phyloP scores from a whole-genome alignment of 139 green algal genomes.

The Picocystis salinarum region DNA sequence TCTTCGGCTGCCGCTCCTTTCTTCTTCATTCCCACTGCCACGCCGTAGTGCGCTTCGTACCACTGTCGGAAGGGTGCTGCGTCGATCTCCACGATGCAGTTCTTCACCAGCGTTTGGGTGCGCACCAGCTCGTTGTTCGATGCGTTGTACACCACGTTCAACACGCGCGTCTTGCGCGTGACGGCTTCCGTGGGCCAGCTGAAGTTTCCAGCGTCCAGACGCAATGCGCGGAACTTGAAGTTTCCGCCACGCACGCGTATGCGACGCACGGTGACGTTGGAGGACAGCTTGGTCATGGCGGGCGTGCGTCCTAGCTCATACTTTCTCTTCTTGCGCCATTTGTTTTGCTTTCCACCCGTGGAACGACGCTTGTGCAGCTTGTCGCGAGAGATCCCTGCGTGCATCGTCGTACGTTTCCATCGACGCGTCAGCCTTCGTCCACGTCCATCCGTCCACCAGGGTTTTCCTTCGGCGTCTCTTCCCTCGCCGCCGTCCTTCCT shows the following conservation, averaged over 20 bases:
- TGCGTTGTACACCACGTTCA: conserved; percentile 96
- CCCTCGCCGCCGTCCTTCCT: too few species aligned
- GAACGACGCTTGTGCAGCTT: conserved; percentile 87
- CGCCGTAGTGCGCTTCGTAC: conserved; percentile 81
- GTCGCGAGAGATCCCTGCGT: conserved; percentile 95
- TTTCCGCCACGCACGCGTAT: conserved; percentile 88
- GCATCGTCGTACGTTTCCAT: too few species aligned
- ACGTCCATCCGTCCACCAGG: too few species aligned
- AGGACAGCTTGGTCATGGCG: conserved; percentile 89
- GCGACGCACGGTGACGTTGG: conserved; percentile 64
- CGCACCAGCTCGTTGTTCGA: conserved; percentile 99
- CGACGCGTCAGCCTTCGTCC: too few species aligned
- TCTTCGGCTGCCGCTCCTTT: background rate
- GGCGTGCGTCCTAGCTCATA: conserved; percentile 91
- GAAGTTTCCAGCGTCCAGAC: conserved; percentile 92
- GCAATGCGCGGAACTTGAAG: conserved; percentile 93
- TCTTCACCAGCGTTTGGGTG: conserved; percentile 98
- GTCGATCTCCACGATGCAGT: conserved; percentile 83
- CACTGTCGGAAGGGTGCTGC: conserved; percentile 78
- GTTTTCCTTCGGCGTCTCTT: too few species aligned
- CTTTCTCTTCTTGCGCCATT: conserved; percentile 98
- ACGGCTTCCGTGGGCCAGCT: conserved; percentile 76
- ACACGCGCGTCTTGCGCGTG: conserved; percentile 81
- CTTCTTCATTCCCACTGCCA: conserved; percentile 83
- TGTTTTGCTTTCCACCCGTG: conserved; percentile 88